A percentile compares a stretch with the other conserved stretches of the same genome.
Conservation (phyloP, 768 basidiomycete species). For the Xerocomus brunneocitrinus region DNA sequence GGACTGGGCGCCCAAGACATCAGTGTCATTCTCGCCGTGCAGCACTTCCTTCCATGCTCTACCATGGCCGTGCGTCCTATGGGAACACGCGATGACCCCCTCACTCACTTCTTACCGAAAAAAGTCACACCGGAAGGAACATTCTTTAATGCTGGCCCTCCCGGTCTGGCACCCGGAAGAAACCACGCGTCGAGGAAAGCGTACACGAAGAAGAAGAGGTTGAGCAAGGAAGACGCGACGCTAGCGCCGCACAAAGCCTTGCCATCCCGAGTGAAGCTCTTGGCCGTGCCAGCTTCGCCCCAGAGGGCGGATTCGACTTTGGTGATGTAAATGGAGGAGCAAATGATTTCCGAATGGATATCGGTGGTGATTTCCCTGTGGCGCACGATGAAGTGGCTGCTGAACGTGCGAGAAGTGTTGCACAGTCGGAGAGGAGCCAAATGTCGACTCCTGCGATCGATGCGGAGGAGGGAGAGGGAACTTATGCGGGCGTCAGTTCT, state of each 20-base stretch:
- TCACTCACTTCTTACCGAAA: conserved; percentile 82
- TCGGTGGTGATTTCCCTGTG: conserved; percentile 44
- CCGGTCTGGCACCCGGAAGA: conserved; percentile 69
- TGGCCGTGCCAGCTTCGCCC: conserved; percentile 51
- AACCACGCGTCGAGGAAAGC: conserved; percentile 51
- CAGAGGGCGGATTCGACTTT: conserved; percentile 58
- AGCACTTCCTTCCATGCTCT: conserved; percentile 85
- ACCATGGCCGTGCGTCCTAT: conserved; percentile 80
- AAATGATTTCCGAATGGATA: conserved; percentile 72
- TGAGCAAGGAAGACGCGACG: conserved; percentile 67
- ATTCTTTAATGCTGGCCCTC: conserved; percentile 81
- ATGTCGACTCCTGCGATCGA: conserved; percentile 66
- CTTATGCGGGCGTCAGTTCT: conserved; percentile 65
- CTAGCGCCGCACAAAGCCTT: conserved; percentile 57
- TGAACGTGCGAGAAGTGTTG: conserved; percentile 44
- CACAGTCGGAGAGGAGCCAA: conserved; percentile 55
- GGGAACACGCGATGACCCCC: conserved; percentile 80
- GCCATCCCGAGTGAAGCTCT: conserved; percentile 54
- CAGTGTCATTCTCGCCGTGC: conserved; percentile 70
- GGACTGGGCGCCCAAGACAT: conserved; percentile 60
- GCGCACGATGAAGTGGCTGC: conserved; percentile 30
- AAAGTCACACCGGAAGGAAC: conserved; percentile 65
- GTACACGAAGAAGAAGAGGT: conserved; percentile 53
- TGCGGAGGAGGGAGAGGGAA: conserved; percentile 58
- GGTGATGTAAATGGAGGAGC: conserved; percentile 48